Percentiles rank a stretch among this genome's conserved stretches.
These are phyloP conservation scores for Aspergillus quadrilineatus DNA, from an alignment of 2,329 filamentous ascomycete genomes.

Conservation along the genomic window DNA sequence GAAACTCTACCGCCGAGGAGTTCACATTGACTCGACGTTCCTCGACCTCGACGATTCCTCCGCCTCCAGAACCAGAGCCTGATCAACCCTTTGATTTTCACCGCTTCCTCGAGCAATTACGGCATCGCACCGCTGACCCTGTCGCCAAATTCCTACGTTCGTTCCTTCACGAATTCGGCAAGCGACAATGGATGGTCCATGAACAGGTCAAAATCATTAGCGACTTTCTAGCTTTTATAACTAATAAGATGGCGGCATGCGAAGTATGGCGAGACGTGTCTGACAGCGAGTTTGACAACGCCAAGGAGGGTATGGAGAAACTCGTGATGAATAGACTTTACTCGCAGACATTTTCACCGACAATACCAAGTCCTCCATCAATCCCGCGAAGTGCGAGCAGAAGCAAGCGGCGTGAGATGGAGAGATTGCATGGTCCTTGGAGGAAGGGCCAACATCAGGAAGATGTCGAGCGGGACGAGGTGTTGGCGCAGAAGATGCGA, in stretches of 20 bases:
- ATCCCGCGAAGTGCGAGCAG: slow-evolving; percentile 59
- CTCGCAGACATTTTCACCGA: slow-evolving; percentile 91
- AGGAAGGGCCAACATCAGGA: slow-evolving; percentile 94
- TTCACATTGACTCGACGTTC: slow-evolving; percentile 31
- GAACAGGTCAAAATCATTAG: slow-evolving; percentile 99
- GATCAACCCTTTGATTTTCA: slow-evolving; percentile 94
- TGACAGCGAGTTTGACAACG: slow-evolving; percentile 97
- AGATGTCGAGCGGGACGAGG: slow-evolving; percentile 92
- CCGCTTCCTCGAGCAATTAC: slow-evolving; percentile 89
- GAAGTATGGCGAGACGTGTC: slow-evolving; percentile 96
- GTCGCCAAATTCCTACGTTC: slow-evolving; percentile 94
- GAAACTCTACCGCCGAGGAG: slow-evolving; percentile 26
- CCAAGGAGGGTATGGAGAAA: slow-evolving; percentile 98
- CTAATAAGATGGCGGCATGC: slow-evolving; percentile 96
- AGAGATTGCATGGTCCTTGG: slow-evolving; percentile 73
- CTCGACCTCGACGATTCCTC: slow-evolving; percentile 49
- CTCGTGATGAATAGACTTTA: slow-evolving; percentile 98
- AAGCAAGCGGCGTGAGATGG: slow-evolving; percentile 66
- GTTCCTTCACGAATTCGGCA: slow-evolving; percentile 90
- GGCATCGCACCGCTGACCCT: slow-evolving; percentile 95
- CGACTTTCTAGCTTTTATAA: slow-evolving; percentile 94
- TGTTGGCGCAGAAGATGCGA: slow-evolving; percentile 92
- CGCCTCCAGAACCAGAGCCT: slow-evolving; percentile 76
- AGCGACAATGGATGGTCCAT: slow-evolving; percentile 99
- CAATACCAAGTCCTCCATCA: slow-evolving; percentile 77